phyloP scores from a whole-genome alignment of 108 stramenopile species.

The Cylindrotheca fusiformis region DNA sequence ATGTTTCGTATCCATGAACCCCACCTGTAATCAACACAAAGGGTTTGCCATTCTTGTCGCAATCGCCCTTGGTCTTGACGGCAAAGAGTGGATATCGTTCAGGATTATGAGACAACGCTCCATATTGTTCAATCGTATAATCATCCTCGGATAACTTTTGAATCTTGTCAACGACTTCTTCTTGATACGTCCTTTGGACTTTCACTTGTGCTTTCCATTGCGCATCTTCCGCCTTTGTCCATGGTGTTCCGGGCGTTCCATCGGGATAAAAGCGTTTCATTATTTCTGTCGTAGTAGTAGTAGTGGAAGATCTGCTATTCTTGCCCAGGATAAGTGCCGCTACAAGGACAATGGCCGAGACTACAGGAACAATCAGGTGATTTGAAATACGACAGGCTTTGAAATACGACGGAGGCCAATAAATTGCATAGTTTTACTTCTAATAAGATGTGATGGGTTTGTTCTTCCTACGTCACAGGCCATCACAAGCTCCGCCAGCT shows the following conservation, averaged over 20 bases:
- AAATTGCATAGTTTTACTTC: no score
- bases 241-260: conserved; percentile 60
- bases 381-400: no score
- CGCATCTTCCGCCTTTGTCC: conserved; percentile 42
- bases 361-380: no score
- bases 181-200: conserved; percentile 49
- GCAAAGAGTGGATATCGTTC: conserved; percentile 41
- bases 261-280: conserved; percentile 50
- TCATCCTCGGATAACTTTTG: not conserved
- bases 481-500: no score
- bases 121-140: conserved; percentile 41
- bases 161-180: conserved; percentile 43
- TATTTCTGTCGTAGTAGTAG: no score
- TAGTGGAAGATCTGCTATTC: no score
- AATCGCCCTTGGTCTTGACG: conserved; percentile 20
- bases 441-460: no score
- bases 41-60: conserved; percentile 31
- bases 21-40: conserved; percentile 65
- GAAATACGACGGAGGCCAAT: no score
- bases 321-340: no score
- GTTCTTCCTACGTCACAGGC: no score
- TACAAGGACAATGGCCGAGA: no score
- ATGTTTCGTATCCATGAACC: conserved; percentile 81
- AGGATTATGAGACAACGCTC: conserved; percentile 5
- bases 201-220: conserved; percentile 40